These are phyloP conservation scores for Spathaspora arborariae DNA, from an alignment of 805 yeast species.

Conservation along the genomic window DNA sequence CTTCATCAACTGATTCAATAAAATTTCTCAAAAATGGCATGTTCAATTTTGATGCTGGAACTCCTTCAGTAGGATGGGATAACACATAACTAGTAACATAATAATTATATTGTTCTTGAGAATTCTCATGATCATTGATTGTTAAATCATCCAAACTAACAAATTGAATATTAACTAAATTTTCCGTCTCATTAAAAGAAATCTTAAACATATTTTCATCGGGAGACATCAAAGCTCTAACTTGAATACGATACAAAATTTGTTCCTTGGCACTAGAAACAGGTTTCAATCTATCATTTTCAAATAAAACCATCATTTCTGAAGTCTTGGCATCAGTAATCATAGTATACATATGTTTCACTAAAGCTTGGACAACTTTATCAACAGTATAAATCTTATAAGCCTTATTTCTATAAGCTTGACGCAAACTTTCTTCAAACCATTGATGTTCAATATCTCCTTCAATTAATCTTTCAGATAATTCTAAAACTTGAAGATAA, in stretches of 20 bases:
- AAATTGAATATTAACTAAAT: slow-evolving; percentile 67
- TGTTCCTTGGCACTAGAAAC: slow-evolving; percentile 80
- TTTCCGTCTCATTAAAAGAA: slow-evolving; percentile 53
- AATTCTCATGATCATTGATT: slow-evolving; percentile 59
- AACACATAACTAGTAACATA: slow-evolving; percentile 88
- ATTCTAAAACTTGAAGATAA: slow-evolving; percentile 71
- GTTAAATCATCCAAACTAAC: slow-evolving; percentile 88
- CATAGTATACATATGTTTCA: slow-evolving; percentile 82
- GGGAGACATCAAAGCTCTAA: slow-evolving; percentile 67
- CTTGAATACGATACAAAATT: slow-evolving; percentile 85
- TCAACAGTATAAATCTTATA: slow-evolving; percentile 90
- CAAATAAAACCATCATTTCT: slow-evolving; percentile 78
- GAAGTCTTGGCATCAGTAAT: slow-evolving; percentile 76
- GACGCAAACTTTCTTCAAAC: slow-evolving; percentile 94
- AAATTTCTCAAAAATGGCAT: slow-evolving; percentile 73
- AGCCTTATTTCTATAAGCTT: slow-evolving; percentile 90
- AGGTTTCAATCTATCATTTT: slow-evolving; percentile 63
- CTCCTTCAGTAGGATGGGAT: slow-evolving; percentile 97
- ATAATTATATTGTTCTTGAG: slow-evolving; percentile 87
- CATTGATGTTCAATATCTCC: slow-evolving; percentile 90
- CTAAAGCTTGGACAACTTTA: slow-evolving; percentile 71
- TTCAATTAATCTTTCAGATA: slow-evolving; percentile 75
- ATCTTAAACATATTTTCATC: slow-evolving; percentile 94
- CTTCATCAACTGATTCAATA: slow-evolving; percentile 53
- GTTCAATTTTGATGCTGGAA: slow-evolving; percentile 68